Conservation (phyloP, 768 basidiomycete species). For the Panus rudis region DNA sequence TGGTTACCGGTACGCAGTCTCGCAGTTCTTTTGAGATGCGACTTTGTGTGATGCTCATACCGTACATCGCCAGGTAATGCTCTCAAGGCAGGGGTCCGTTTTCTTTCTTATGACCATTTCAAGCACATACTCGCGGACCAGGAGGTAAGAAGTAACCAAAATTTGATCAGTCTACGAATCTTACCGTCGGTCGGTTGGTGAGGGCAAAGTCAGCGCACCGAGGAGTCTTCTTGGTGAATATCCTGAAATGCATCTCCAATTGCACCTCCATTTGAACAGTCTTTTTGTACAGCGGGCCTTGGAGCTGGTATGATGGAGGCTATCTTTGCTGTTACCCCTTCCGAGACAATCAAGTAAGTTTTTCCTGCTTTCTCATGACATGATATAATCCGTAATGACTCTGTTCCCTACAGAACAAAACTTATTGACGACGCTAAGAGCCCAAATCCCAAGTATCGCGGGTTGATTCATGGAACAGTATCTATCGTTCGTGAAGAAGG, state of each 20-base stretch:
- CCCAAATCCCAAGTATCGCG: constrained; percentile 77
- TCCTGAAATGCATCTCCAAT: neutral
- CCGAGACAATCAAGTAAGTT: constrained; percentile 94
- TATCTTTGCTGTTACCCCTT: constrained; percentile 90
- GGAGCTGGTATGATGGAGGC: constrained; percentile 92
- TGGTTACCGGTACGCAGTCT: constrained; percentile 52
- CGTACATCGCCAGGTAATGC: constrained; percentile 52
- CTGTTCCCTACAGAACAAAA: constrained; percentile 63
- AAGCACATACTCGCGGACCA: constrained; percentile 77
- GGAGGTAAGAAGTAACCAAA: constrained; percentile 44
- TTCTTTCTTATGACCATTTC: constrained; percentile 91
- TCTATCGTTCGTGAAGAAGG: constrained; percentile 85
- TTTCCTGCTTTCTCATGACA: neutral
- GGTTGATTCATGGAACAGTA: constrained; percentile 77
- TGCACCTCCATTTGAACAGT: neutral
- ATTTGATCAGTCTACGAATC: constrained; percentile 1
- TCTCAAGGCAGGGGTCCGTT: constrained; percentile 91
- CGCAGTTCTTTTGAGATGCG: neutral
- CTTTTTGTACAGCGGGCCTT: constrained; percentile 48
- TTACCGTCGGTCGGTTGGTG: constrained; percentile 5
- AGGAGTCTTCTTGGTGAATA: constrained; percentile 70
- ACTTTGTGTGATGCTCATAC: neutral
- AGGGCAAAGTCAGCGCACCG: constrained; percentile 91
- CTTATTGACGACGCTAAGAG: constrained; percentile 91
- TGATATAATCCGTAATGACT: neutral